phyloP scores from a whole-genome alignment of 2,329 filamentous ascomycete genomes.

The Colletotrichum higginsianum region DNA sequence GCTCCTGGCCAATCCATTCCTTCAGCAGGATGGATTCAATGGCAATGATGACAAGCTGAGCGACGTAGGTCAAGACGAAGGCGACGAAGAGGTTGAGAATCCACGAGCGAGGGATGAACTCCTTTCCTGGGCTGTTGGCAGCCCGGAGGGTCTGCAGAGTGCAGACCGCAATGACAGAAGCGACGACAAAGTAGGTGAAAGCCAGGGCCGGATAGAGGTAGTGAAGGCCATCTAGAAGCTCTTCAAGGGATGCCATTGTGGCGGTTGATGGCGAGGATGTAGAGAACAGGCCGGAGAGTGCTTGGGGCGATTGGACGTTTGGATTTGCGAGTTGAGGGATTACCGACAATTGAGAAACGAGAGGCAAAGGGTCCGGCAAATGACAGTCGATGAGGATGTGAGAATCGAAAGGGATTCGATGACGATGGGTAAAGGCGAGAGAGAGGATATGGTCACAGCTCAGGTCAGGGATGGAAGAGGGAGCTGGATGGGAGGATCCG shows the following conservation, averaged over 20 bases:
- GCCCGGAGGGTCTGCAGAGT: slow-evolving; percentile 64
- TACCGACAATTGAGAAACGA: neutral
- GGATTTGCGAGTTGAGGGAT: neutral
- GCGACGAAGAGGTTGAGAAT: slow-evolving; percentile 60
- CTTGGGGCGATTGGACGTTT: neutral
- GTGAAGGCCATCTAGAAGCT: slow-evolving; percentile 63
- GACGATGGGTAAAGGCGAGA: neutral
- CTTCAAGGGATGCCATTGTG: slow-evolving; percentile 45
- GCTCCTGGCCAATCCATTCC: slow-evolving; percentile 61
- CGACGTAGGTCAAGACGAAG: slow-evolving; percentile 62
- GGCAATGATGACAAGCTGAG: slow-evolving; percentile 61
- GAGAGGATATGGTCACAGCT: neutral
- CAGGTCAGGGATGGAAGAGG: slow-evolving; percentile 6
- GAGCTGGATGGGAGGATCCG: slow-evolving; percentile 10
- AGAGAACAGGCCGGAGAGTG: neutral
- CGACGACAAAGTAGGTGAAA: slow-evolving; percentile 70
- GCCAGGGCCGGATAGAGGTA: slow-evolving; percentile 72
- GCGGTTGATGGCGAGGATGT: slow-evolving; percentile 6
- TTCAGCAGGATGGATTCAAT: slow-evolving; percentile 52
- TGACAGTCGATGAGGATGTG: slow-evolving; percentile 6
- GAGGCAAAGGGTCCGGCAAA: neutral
- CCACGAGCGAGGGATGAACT: slow-evolving; percentile 57
- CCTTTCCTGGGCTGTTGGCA: slow-evolving; percentile 50
- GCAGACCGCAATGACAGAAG: slow-evolving; percentile 66
- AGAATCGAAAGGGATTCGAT: slow-evolving; percentile 10